A percentile compares a stretch with the other conserved stretches of the same genome.
Evolutionary conservation across 805 yeast genomes (phyloP).

Genomic region (Kuraishia cidri): DNA sequence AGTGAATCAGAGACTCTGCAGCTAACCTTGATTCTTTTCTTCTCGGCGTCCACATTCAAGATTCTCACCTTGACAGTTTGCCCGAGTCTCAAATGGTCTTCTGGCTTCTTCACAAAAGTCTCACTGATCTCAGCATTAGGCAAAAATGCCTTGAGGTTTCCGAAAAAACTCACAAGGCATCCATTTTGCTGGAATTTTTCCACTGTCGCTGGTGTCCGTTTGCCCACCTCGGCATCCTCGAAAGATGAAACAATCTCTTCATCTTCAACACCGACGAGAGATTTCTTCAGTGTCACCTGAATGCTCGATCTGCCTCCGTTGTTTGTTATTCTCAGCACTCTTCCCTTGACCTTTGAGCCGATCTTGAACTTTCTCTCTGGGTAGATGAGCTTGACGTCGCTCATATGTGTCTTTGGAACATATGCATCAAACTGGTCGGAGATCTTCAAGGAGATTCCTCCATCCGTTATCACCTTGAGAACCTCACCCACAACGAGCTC

Average conservation of each 20-base stretch:
- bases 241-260: constrained; percentile 36
- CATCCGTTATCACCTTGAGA: constrained; percentile 44
- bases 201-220: constrained; percentile 65
- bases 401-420: constrained; percentile 69
- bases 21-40: constrained; percentile 56
- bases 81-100: constrained; percentile 70
- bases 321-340: constrained; percentile 46
- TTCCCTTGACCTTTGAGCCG: constrained; percentile 72
- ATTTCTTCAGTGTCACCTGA: constrained; percentile 70
- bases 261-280: constrained; percentile 60
- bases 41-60: constrained; percentile 42
- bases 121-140: constrained; percentile 90
- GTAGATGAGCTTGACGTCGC: constrained; percentile 75
- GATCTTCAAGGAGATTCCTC: constrained; percentile 61
- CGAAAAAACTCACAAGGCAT: constrained; percentile 78
- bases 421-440: constrained; percentile 63
- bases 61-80: constrained; percentile 77
- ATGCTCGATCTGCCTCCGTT: constrained; percentile 36
- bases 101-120: constrained; percentile 69
- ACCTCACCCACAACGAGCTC: constrained; percentile 49
- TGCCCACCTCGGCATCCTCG: constrained; percentile 30
- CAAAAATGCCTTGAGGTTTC: constrained; percentile 65
- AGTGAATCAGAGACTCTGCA: constrained; percentile 56
- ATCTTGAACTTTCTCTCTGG: constrained; percentile 91
- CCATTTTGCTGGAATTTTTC: constrained; percentile 67